phyloP scores from a whole-genome alignment of 768 basidiomycete species.

The Mycena floridula region DNA sequence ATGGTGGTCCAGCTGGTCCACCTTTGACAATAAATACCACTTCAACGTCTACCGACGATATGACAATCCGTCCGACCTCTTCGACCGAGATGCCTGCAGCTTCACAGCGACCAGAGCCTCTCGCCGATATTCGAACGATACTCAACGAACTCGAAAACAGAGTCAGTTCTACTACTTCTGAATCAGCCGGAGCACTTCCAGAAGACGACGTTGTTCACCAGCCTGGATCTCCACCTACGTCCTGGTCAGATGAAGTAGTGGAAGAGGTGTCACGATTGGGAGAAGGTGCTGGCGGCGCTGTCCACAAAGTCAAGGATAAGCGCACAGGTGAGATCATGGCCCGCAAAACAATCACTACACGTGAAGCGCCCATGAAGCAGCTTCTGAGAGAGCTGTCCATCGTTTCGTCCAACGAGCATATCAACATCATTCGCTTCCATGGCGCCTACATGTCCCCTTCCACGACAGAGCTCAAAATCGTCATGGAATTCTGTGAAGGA shows the following conservation, averaged over 20 bases:
- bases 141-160: slow-evolving; percentile 29
- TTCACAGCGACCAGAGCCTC: slow-evolving; percentile 24
- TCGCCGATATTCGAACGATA: slow-evolving; percentile 31
- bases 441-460: slow-evolving; percentile 88
- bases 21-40: slow-evolving; percentile 15
- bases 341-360: slow-evolving; percentile 89
- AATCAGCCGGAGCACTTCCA: no score
- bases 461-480: slow-evolving; percentile 88
- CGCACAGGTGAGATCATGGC: slow-evolving; percentile 81
- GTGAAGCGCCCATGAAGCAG: slow-evolving; percentile 88
- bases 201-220: slow-evolving; percentile 17
- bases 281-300: slow-evolving; percentile 94
- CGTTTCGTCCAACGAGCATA: slow-evolving; percentile 75
- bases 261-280: slow-evolving; percentile 78
- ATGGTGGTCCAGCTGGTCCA: slow-evolving; percentile 32
- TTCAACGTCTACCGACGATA: slow-evolving; percentile 27
- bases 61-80: slow-evolving; percentile 36
- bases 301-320: slow-evolving; percentile 87
- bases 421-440: slow-evolving; percentile 87
- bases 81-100: slow-evolving; percentile 24
- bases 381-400: slow-evolving; percentile 89
- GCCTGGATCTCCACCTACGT: slow-evolving; percentile 17
- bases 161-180: no score
- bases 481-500: slow-evolving; percentile 89
- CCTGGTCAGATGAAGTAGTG: slow-evolving; percentile 67